Evolutionary conservation across 177 flowering plant genomes (phyloP).

Genomic region (Tripterygium wilfordii): DNA sequence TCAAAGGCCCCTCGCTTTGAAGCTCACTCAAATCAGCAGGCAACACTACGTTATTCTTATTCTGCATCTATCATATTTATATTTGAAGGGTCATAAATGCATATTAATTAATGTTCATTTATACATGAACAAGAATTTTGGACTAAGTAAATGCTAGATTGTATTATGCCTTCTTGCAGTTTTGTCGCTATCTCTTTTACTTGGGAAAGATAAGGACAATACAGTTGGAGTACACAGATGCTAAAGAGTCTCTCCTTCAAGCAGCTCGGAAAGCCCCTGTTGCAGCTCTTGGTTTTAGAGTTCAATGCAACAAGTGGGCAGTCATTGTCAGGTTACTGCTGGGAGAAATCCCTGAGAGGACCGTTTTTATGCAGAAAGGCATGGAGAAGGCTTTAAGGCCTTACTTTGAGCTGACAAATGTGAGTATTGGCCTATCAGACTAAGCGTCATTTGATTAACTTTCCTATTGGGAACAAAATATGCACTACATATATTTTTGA

Average conservation of each 20-base stretch:
- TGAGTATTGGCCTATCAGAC: constrained; percentile 47
- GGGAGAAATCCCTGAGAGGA: constrained; percentile 97
- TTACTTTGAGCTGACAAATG: constrained; percentile 98
- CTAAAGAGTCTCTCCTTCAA: constrained; percentile 38
- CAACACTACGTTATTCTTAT: background rate
- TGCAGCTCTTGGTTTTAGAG: constrained; percentile 38
- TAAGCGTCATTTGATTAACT: no score
- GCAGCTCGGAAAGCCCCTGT: constrained; percentile 43
- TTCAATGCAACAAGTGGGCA: constrained; percentile 92
- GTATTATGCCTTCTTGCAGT: no score
- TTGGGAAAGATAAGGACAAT: constrained; percentile 42
- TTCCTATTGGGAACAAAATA: no score
- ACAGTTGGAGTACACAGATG: constrained; percentile 45
- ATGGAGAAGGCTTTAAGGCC: constrained; percentile 96
- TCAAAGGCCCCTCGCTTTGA: constrained; percentile 99
- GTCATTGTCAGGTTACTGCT: constrained; percentile 78
- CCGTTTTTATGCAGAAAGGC: constrained; percentile 94
- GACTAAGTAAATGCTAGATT: no score
- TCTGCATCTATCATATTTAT: background rate
- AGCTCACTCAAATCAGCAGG: constrained; percentile 99
- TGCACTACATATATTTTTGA: no score
- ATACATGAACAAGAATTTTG: no score
- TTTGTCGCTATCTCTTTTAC: constrained; percentile 29
- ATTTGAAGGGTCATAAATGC: no score
- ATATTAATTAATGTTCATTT: no score